Evolutionary conservation across 1,139 yeast species (phyloP).

Genomic region (Pichia cactophila): DNA sequence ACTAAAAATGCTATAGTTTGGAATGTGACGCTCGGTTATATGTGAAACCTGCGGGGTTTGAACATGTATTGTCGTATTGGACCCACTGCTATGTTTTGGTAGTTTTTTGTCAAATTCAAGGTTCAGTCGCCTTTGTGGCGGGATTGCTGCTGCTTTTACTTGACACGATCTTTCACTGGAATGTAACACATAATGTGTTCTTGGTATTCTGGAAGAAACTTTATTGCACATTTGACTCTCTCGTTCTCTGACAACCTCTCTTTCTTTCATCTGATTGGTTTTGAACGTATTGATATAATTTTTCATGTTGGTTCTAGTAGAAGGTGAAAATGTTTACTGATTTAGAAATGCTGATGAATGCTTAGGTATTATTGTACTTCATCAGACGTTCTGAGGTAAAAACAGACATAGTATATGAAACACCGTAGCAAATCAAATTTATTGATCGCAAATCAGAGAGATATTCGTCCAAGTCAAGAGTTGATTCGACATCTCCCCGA

Average conservation of each 20-base stretch:
- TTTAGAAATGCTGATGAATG: too few relatives aligned
- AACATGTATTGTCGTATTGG: not conserved
- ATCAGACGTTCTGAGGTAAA: not conserved
- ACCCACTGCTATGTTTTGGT: not conserved
- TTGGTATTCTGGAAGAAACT: not conserved
- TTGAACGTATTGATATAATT: not conserved
- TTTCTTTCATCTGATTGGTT: not conserved
- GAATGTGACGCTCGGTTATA: not conserved
- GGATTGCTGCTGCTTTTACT: too few relatives aligned
- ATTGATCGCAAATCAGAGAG: too few relatives aligned
- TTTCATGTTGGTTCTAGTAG: not conserved
- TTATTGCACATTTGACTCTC: not conserved
- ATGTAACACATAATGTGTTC: too few relatives aligned
- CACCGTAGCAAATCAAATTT: too few relatives aligned
- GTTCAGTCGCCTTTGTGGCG: too few relatives aligned
- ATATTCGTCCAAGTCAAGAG: too few relatives aligned
- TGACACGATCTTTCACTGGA: not conserved
- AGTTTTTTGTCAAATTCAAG: too few relatives aligned
- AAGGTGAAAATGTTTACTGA: too few relatives aligned
- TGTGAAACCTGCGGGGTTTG: not conserved
- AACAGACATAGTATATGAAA: not conserved
- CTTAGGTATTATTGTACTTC: too few relatives aligned
- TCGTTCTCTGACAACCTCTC: not conserved
- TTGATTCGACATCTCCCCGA: too few relatives aligned
- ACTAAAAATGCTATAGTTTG: not conserved